These are phyloP conservation scores for Pseudocercospora eumusae DNA, from an alignment of 2,329 filamentous ascomycete species.

Conservation along the genomic window DNA sequence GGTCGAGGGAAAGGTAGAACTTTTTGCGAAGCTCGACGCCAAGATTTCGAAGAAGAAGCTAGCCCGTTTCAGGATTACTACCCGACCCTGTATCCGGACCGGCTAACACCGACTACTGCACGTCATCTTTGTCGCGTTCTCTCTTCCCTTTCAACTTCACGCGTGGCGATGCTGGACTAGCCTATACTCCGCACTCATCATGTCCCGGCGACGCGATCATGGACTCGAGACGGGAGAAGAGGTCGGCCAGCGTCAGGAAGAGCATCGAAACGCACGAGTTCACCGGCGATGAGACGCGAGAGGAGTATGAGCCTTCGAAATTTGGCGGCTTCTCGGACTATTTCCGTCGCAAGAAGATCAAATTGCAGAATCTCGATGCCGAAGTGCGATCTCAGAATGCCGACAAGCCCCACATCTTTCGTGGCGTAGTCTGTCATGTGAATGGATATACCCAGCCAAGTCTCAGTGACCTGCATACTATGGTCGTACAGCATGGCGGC, in stretches of 20 bases:
- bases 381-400: conserved; percentile 69
- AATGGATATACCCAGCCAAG: conserved; percentile 96
- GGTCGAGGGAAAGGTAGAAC: conserved; percentile 7
- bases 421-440: conserved; percentile 84
- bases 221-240: conserved; percentile 64
- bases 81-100: not conserved
- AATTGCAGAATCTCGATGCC: conserved; percentile 90
- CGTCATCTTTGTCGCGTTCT: conserved; percentile 4
- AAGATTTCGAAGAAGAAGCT: not conserved
- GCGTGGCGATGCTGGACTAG: conserved; percentile 11
- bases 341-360: conserved; percentile 93
- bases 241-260: conserved; percentile 62
- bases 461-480: conserved; percentile 79
- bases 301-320: conserved; percentile 83
- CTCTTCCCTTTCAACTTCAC: not conserved
- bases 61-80: not conserved
- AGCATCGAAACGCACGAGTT: conserved; percentile 71
- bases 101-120: not conserved
- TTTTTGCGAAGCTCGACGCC: conserved; percentile 3
- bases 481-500: conserved; percentile 91
- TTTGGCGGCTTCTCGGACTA: conserved; percentile 93
- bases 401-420: conserved; percentile 82
- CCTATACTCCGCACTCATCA: conserved; percentile 6
- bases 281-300: conserved; percentile 71
- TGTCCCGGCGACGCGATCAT: conserved; percentile 44